Conservation (phyloP, 768 basidiomycete species). For the Macrocybe gigantea region DNA sequence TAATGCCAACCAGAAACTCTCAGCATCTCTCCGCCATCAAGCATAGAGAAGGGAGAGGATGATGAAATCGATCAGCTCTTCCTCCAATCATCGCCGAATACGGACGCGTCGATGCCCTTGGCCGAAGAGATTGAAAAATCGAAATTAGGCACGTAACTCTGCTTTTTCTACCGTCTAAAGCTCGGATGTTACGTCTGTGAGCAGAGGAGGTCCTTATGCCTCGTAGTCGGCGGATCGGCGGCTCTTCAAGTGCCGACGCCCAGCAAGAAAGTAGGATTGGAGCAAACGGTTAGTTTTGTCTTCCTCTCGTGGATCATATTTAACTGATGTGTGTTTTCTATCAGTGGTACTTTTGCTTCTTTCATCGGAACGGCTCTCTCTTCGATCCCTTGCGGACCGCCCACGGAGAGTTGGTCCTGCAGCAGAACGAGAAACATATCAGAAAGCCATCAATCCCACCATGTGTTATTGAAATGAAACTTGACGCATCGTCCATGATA, state of each 20-base stretch:
- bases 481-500: conserved; percentile 6
- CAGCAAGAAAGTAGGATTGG: neutral
- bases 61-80: conserved; percentile 50
- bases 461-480: neutral
- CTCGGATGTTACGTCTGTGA: neutral
- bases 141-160: conserved; percentile 41
- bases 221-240: conserved; percentile 42
- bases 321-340: neutral
- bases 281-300: neutral
- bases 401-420: conserved; percentile 4
- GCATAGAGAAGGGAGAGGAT: conserved; percentile 35
- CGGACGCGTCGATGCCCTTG: conserved; percentile 27
- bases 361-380: neutral
- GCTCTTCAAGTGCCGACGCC: conserved; percentile 13
- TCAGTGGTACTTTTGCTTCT: neutral
- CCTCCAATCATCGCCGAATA: conserved; percentile 39
- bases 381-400: conserved; percentile 10
- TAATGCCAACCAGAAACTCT: conserved; percentile 24
- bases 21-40: conserved; percentile 35
- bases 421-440: neutral
- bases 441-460: neutral
- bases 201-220: conserved; percentile 52
- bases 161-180: neutral
- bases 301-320: neutral
- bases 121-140: conserved; percentile 31